A percentile compares a stretch with the other conserved stretches of the same genome.
phyloP scores from a whole-genome alignment of 2,329 filamentous ascomycete species.

The Monosporascus sp. region DNA sequence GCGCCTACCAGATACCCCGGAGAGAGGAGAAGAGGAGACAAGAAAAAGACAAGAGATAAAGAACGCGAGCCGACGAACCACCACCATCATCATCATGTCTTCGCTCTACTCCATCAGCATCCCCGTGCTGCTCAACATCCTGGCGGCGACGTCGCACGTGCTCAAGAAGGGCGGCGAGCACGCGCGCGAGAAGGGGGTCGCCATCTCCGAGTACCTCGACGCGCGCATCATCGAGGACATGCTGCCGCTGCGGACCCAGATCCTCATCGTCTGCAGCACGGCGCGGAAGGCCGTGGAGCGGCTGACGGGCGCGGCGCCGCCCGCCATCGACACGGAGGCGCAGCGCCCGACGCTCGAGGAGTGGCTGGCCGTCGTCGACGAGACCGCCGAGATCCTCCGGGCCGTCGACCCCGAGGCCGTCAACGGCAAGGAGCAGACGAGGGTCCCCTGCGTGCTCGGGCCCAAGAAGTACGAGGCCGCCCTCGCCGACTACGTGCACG shows the following conservation, averaged over 20 bases:
- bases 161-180: conserved; percentile 32
- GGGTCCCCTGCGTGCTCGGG: conserved; percentile 26
- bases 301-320: conserved; percentile 27
- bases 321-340: conserved; percentile 20
- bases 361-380: conserved; percentile 28
- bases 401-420: conserved; percentile 26
- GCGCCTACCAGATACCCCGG: too few relatives aligned
- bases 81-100: conserved; percentile 14
- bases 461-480: conserved; percentile 19
- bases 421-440: conserved; percentile 27
- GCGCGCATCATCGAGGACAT: conserved; percentile 36
- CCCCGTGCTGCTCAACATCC: conserved; percentile 23
- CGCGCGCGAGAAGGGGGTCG: conserved; percentile 21
- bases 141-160: conserved; percentile 28
- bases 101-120: conserved; percentile 37
- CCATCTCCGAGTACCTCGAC: conserved; percentile 19
- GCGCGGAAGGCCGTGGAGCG: conserved; percentile 28
- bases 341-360: conserved; percentile 30
- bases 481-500: conserved; percentile 37
- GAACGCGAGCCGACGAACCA: too few relatives aligned
- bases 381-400: conserved; percentile 23
- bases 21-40: too few relatives aligned
- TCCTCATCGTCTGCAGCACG: conserved; percentile 19
- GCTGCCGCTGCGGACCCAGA: conserved; percentile 37
- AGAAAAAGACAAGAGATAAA: too few relatives aligned